Conservation (phyloP, 169 alveolate species). For the Eimeria falciformis region DNA sequence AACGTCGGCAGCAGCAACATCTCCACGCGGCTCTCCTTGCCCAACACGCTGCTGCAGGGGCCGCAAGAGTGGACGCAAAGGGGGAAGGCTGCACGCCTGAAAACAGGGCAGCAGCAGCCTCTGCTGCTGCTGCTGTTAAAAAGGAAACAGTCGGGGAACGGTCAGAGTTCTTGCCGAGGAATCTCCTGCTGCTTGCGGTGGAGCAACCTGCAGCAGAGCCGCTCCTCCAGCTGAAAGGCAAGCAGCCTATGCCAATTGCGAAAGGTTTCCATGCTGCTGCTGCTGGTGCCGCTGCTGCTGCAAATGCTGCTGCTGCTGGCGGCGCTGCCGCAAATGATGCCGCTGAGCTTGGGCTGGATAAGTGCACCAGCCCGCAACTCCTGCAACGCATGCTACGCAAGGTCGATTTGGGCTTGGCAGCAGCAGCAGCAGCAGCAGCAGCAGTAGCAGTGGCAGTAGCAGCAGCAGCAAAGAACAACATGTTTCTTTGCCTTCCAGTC, state of each 20-base stretch:
- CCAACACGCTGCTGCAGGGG: slow-evolving; percentile 28
- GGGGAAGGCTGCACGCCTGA: not conserved
- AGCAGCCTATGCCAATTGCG: not conserved
- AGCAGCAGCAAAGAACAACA: not conserved
- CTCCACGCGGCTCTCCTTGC: slow-evolving; percentile 46
- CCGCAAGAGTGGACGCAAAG: slow-evolving; percentile 2
- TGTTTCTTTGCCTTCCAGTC: slow-evolving; percentile 49
- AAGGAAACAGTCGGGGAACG: not conserved
- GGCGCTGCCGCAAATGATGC: not conserved
- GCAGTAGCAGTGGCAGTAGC: slow-evolving; percentile 39
- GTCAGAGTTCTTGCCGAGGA: slow-evolving; percentile 12
- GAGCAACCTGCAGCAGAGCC: slow-evolving; percentile 34
- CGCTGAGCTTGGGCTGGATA: slow-evolving; percentile 35
- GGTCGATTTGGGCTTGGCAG: not conserved
- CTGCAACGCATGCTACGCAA: slow-evolving; percentile 43
- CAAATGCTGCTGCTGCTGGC: not conserved
- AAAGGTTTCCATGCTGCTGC: not conserved
- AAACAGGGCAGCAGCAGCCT: not conserved
- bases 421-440: slow-evolving; percentile 25
- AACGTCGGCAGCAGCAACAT: slow-evolving; percentile 43
- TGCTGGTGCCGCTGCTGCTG: slow-evolving; percentile 35
- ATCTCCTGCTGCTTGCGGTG: slow-evolving; percentile 54
- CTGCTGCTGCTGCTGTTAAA: slow-evolving; percentile 45
- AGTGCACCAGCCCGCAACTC: slow-evolving; percentile 43
- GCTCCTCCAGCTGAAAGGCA: not conserved